phyloP scores from a whole-genome alignment of 306 rosid species.

The Lathyrus sativus region DNA sequence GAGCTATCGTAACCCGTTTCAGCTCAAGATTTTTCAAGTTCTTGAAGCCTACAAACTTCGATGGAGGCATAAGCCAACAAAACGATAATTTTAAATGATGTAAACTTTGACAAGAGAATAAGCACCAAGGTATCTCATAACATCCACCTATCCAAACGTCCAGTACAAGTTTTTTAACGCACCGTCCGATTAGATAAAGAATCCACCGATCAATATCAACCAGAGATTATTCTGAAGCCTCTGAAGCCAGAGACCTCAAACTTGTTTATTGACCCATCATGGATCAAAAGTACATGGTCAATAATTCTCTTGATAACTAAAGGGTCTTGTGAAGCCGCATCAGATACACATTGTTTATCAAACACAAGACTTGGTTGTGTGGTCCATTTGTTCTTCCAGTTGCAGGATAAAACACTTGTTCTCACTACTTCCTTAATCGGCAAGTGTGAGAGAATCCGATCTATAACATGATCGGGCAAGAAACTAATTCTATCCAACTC shows the following conservation, averaged over 20 bases:
- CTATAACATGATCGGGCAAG: neutral
- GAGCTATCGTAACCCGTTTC: constrained; percentile 55
- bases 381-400: neutral
- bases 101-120: constrained; percentile 54
- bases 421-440: neutral
- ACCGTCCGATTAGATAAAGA: constrained; percentile 44
- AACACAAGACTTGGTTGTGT: neutral
- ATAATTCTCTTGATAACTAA: constrained; percentile 29
- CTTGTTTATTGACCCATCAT: constrained; percentile 49
- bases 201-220: constrained; percentile 54
- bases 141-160: constrained; percentile 50
- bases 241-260: constrained; percentile 46
- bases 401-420: neutral
- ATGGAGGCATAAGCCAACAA: constrained; percentile 57
- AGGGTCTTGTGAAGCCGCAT: neutral
- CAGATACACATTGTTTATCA: neutral
- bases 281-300: constrained; percentile 68
- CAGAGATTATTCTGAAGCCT: constrained; percentile 33
- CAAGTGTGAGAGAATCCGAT: neutral
- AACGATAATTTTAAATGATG: constrained; percentile 45
- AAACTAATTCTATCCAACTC: neutral
- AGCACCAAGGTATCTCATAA: constrained; percentile 49
- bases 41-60: constrained; percentile 46
- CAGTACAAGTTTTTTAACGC: constrained; percentile 51
- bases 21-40: constrained; percentile 63